Conservation (phyloP, 805 yeast species). For the Candida germanica region DNA sequence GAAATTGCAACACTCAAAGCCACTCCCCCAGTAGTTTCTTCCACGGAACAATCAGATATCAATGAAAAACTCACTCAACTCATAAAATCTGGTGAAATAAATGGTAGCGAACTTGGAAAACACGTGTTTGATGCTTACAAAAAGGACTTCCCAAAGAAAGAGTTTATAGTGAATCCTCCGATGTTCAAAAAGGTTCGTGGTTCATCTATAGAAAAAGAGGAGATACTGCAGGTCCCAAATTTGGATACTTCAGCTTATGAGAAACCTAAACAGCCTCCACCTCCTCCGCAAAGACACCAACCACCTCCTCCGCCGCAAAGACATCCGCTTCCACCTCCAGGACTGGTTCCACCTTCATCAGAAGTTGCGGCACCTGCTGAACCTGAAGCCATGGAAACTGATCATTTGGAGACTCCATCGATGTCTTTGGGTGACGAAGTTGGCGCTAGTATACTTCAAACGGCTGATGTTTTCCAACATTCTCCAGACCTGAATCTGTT, state of each 20-base stretch:
- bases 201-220: constrained; percentile 13
- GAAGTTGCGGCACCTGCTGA: constrained; percentile 1
- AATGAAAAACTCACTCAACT: constrained; percentile 13
- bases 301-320: neutral
- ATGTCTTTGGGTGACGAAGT: too few species aligned
- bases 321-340: too few species aligned
- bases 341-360: too few species aligned
- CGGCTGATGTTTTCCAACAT: too few species aligned
- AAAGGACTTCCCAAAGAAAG: constrained; percentile 14
- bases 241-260: constrained; percentile 19
- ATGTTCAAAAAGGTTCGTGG: constrained; percentile 7
- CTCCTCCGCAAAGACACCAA: neutral
- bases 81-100: constrained; percentile 14
- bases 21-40: neutral
- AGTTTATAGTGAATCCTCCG: constrained; percentile 15
- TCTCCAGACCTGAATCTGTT: too few species aligned
- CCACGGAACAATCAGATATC: neutral
- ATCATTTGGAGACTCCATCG: too few species aligned
- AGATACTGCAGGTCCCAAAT: constrained; percentile 22
- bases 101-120: constrained; percentile 13
- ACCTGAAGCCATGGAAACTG: too few species aligned
- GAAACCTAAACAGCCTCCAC: too few species aligned
- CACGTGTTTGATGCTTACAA: constrained; percentile 16
- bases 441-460: too few species aligned
- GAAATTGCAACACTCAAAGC: constrained; percentile 17